Conservation (phyloP, 192 early-diverging fungal species). For the Piromyces sp. region DNA sequence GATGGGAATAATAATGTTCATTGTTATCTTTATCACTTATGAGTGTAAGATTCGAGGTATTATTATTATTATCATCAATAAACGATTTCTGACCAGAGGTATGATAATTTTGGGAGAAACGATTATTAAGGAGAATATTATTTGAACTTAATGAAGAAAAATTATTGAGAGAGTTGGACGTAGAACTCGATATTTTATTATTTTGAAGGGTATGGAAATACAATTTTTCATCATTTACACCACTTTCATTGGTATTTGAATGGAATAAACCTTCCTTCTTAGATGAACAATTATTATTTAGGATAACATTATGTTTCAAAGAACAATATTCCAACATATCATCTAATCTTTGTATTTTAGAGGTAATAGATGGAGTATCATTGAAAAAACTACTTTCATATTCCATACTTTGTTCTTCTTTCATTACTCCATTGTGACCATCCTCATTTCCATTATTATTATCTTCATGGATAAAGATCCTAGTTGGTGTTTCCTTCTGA, state of each 20-base stretch:
- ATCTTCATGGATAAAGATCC: too few species aligned
- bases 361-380: neutral
- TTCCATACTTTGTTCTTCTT: neutral
- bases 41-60: neutral
- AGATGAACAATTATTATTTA: neutral
- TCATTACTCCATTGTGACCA: neutral
- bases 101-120: neutral
- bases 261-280: neutral
- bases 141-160: neutral
- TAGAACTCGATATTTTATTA: neutral
- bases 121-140: neutral
- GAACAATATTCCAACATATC: neutral
- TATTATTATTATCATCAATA: too few species aligned
- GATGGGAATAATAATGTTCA: neutral
- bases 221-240: neutral
- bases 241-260: neutral
- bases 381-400: neutral
- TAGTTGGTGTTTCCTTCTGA: too few species aligned
- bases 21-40: neutral
- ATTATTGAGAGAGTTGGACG: neutral
- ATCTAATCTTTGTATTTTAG: neutral
- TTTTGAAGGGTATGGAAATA: neutral
- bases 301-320: neutral
- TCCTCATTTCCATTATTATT: neutral
- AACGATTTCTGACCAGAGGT: neutral